These are phyloP conservation scores for Metschnikowia baotianmanensis DNA, from an alignment of 805 yeast species.

Conservation along the genomic window DNA sequence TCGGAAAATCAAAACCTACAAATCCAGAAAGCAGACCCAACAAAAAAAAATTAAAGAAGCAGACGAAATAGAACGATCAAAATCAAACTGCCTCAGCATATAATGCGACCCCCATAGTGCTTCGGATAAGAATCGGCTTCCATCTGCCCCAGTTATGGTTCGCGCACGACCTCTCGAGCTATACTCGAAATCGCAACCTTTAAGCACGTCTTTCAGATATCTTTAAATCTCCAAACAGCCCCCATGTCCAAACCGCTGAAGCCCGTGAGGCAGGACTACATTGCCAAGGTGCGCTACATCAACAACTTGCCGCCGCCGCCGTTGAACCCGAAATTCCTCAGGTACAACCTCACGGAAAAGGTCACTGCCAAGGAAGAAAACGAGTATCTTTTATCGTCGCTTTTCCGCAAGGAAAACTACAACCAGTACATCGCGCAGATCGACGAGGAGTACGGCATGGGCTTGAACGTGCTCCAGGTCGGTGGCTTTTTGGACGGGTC, in stretches of 20 bases:
- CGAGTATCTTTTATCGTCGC: constrained; percentile 59
- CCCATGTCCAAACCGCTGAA: no score
- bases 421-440: constrained; percentile 54
- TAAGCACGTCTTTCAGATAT: neutral
- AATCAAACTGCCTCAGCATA: no score
- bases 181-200: neutral
- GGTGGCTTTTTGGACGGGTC: constrained; percentile 67
- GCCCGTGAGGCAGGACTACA: constrained; percentile 66
- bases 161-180: no score
- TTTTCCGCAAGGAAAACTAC: constrained; percentile 74
- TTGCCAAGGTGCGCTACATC: constrained; percentile 78
- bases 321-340: constrained; percentile 80
- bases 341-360: constrained; percentile 43
- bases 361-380: constrained; percentile 37
- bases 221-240: constrained; percentile 26
- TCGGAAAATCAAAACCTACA: no score
- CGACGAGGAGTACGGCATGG: constrained; percentile 70
- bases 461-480: constrained; percentile 63
- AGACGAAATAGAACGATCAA: no score
- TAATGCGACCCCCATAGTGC: neutral
- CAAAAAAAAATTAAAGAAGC: no score
- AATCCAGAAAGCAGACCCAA: no score
- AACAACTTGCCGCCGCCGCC: constrained; percentile 93
- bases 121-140: neutral
- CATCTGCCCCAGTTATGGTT: no score